Evolutionary conservation across 2,329 filamentous ascomycete species (phyloP), one percentile per base, ranked within the genome.

Genomic region (Helotiales sp.): DNA sequence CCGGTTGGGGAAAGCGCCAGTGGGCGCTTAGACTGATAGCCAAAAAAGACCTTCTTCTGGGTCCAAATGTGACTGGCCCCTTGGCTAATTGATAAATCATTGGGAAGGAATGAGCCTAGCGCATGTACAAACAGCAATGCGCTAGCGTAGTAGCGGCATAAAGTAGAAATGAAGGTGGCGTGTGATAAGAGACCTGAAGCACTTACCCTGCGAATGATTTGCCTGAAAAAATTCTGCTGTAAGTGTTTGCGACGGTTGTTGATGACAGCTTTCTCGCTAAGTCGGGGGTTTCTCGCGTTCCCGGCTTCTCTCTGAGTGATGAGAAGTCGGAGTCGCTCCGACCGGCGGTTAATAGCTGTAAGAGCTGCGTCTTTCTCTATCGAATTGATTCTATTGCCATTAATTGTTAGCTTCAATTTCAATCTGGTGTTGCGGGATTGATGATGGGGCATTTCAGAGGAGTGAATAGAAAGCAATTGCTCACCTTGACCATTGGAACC

Each of bases 181-280:
- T 34, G n/a, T 52, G 32, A 52, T 26, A 55, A 54, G 28, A 34
- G 2, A n/a, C n/a, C 2, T 32, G n/a, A 20, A 22, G 6, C 6
- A 32, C 28, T 8, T 28, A 34, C 17, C 52, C 22, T 55, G 30
- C 15, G 37, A 17, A 40, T 52, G 4, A 54, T 54, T 30, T 34
- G 52, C 52, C 22, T 34, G 24, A 5, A 17, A 26, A 10, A 8
- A 8, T 54, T 54, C 28, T 34, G 3, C 15, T 30, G 10, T 28
- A n/a, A 3, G 22, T 30, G 17, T 32, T 30, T 28, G 15, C 15
- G 20, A n/a, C 13, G 26, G 30, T 5, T 52, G 52, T 34, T 55
- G 52, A 55, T 55, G 52, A 11, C 15, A 22, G 15, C 7, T 55
- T 55, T 55, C 50, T 54, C 52, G 52, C 52, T 55, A n/a, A 32